Conservation (phyloP, 208 protist species). For the Crithidia expoeki region DNA sequence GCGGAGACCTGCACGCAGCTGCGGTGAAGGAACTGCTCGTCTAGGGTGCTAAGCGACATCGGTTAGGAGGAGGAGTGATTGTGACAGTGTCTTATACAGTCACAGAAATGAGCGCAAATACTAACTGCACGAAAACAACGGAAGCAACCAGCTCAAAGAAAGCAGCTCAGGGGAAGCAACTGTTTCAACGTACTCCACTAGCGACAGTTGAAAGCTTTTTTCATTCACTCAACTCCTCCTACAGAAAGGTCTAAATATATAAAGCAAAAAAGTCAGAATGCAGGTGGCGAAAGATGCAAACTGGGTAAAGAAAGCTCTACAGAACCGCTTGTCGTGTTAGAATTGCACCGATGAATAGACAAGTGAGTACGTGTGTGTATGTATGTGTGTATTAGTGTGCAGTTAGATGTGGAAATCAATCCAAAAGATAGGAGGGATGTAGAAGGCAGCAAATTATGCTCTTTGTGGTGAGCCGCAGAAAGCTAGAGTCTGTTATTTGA, state of each 20-base stretch:
- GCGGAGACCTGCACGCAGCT: constrained; percentile 86
- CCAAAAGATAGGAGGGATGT: background rate
- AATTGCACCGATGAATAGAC: background rate
- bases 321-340: background rate
- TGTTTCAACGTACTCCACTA: too few relatives aligned
- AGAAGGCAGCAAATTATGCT: too few relatives aligned
- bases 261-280: background rate
- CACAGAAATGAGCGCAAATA: too few relatives aligned
- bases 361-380: constrained; percentile 3
- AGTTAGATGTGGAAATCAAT: background rate
- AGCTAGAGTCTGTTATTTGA: too few relatives aligned
- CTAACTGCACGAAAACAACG: too few relatives aligned
- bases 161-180: too few relatives aligned
- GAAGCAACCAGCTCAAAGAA: too few relatives aligned
- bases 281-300: background rate
- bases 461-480: too few relatives aligned
- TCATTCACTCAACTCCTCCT: background rate
- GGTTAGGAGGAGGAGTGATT: background rate
- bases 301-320: background rate
- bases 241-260: background rate
- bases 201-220: too few relatives aligned
- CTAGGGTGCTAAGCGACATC: constrained; percentile 47
- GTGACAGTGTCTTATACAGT: background rate
- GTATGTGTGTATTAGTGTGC: background rate
- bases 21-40: constrained; percentile 78